A percentile compares a stretch with the other conserved stretches of the same genome.
Evolutionary conservation across 768 basidiomycete species (phyloP).

Genomic region (Boletus reticuloceps): DNA sequence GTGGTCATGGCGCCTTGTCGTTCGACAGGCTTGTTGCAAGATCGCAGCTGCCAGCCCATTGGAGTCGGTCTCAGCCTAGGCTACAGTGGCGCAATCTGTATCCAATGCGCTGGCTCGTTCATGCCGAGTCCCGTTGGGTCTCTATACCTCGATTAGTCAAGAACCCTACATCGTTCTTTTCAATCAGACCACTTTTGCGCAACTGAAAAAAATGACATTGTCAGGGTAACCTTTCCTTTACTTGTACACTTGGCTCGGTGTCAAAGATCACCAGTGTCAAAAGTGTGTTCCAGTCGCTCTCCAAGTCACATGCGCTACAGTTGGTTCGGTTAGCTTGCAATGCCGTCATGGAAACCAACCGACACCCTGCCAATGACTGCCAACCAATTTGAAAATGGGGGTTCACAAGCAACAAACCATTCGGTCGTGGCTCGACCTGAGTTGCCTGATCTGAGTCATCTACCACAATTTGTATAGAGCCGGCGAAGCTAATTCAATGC

Average conservation of each 20-base stretch:
- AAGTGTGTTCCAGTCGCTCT: not conserved
- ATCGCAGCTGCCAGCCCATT: not conserved
- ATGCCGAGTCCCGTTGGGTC: constrained; percentile 3
- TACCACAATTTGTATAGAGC: not conserved
- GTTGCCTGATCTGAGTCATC: constrained; percentile 4
- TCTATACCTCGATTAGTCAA: not conserved
- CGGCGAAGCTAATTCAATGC: constrained; percentile 5
- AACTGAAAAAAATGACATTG: not conserved
- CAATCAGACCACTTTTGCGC: constrained; percentile 9
- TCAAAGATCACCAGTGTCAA: not conserved
- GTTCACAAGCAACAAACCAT: not conserved
- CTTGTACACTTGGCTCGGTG: not conserved
- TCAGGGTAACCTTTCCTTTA: not conserved
- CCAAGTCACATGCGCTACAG: too few relatives aligned
- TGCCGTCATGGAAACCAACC: constrained; percentile 19
- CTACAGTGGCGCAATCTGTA: not conserved
- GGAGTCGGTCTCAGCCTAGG: not conserved
- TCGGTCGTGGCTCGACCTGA: too few relatives aligned
- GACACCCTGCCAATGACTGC: not conserved
- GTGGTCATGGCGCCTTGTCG: not conserved
- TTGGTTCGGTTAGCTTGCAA: not conserved
- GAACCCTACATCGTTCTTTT: not conserved
- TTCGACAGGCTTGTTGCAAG: not conserved
- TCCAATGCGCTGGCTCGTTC: not conserved
- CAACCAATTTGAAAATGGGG: constrained; percentile 2